Evolutionary conservation across 2,329 filamentous ascomycete species (phyloP).

Genomic region (Elsinoe arachidis): DNA sequence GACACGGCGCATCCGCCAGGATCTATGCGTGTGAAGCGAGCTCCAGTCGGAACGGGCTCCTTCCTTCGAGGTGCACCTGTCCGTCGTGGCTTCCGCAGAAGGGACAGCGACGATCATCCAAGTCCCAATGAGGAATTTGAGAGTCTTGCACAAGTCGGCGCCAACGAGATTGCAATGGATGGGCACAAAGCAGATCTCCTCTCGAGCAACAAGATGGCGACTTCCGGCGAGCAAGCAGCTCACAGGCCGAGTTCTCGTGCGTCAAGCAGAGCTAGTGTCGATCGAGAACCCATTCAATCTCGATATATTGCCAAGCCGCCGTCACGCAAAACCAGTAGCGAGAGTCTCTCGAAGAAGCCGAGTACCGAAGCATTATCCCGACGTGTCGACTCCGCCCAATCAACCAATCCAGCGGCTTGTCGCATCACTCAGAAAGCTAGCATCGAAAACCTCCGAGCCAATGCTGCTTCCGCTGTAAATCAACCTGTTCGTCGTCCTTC

Average conservation of each 20-base stretch:
- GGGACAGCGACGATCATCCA: constrained; percentile 43
- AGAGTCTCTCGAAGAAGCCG: constrained; percentile 8
- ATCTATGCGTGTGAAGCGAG: constrained; percentile 68
- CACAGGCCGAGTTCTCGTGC: neutral
- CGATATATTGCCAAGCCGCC: constrained; percentile 17
- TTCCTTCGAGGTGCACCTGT: constrained; percentile 69
- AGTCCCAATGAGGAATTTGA: constrained; percentile 29
- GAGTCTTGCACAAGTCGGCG: neutral
- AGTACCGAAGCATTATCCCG: constrained; percentile 18
- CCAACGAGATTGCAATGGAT: neutral
- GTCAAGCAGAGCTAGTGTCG: constrained; percentile 11
- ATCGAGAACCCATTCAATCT: neutral
- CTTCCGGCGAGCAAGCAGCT: neutral
- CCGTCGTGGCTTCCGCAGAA: constrained; percentile 57
- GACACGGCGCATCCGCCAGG: constrained; percentile 60
- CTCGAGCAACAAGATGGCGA: neutral
- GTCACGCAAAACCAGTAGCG: constrained; percentile 22
- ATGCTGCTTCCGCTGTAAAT: constrained; percentile 23
- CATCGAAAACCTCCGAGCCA: constrained; percentile 20
- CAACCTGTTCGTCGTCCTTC: constrained; percentile 31
- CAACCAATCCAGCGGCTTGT: constrained; percentile 12
- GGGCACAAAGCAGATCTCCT: neutral
- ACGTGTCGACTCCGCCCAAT: constrained; percentile 13
- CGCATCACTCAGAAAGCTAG: constrained; percentile 20
- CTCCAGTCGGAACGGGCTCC: constrained; percentile 64